phyloP scores from a whole-genome alignment of 129 eudicot species.

The Dittrichia graveolens region DNA sequence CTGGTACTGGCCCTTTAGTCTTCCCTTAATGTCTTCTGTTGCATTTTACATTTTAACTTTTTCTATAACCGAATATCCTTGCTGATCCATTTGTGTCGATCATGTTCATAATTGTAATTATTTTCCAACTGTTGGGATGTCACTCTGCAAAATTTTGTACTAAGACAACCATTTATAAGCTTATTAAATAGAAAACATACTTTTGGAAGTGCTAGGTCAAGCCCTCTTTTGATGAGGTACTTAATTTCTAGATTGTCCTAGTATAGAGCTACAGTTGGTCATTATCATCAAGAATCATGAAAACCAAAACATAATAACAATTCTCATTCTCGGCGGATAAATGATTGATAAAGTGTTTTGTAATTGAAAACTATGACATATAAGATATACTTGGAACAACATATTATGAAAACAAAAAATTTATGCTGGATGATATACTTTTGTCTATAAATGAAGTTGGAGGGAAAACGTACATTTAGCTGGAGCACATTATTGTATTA shows the following conservation, averaged over 20 bases:
- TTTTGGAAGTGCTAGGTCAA: background rate
- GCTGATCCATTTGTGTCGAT: slow-evolving; percentile 15
- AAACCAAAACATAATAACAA: background rate
- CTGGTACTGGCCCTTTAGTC: slow-evolving; percentile 71
- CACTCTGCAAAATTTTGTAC: background rate
- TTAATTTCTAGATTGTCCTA: background rate
- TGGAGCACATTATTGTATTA: slow-evolving; percentile 7
- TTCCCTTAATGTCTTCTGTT: slow-evolving; percentile 34
- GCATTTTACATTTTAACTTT: background rate
- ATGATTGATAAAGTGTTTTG: background rate
- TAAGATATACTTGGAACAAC: background rate
- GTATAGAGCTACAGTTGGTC: slow-evolving; percentile 21
- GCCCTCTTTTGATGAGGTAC: background rate
- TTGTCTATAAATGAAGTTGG: background rate
- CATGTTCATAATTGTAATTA: slow-evolving; percentile 3
- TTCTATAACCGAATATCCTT: slow-evolving; percentile 1
- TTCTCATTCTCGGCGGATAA: slow-evolving; percentile 9
- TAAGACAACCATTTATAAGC: background rate
- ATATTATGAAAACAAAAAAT: background rate
- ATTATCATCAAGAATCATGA: background rate
- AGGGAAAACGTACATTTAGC: slow-evolving; percentile 14
- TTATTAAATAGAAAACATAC: slow-evolving; percentile 13
- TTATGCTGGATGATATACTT: background rate
- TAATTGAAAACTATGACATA: background rate
- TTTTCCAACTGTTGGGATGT: slow-evolving; percentile 9